A percentile compares a stretch with the other conserved stretches of the same genome.
These are phyloP conservation scores for Solanum hybrid DNA, from an alignment of 305 asterid genomes.

Conservation along the genomic window DNA sequence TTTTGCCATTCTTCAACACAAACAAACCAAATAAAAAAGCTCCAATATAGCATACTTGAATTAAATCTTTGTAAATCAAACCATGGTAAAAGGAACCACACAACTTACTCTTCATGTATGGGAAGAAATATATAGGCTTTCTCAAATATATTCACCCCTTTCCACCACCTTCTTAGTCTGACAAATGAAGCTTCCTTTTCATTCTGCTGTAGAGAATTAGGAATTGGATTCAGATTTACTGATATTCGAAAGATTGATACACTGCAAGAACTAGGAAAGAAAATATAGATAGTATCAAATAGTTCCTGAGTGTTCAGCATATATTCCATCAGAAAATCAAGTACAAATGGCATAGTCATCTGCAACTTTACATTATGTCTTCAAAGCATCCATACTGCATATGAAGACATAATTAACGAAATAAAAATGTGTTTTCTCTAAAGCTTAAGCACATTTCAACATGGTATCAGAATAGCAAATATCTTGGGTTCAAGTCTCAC, in stretches of 20 bases:
- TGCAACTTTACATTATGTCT: neutral
- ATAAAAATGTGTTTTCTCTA: neutral
- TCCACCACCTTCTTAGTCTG: slow-evolving; percentile 98
- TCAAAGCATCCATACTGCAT: neutral
- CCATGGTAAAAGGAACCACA: neutral
- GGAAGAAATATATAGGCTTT: slow-evolving; percentile 83
- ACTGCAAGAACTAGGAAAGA: neutral
- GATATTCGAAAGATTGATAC: neutral
- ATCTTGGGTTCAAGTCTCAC: neutral
- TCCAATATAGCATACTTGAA: neutral
- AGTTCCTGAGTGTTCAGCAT: neutral
- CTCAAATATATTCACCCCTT: slow-evolving; percentile 81
- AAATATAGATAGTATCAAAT: neutral
- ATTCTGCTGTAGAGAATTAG: slow-evolving; percentile 33
- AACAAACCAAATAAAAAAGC: neutral
- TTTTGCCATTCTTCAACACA: neutral
- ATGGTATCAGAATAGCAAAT: neutral
- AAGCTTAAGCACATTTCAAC: neutral
- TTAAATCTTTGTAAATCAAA: neutral
- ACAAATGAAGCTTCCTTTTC: slow-evolving; percentile 50
- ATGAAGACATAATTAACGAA: neutral
- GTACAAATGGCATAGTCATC: neutral
- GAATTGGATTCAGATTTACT: neutral
- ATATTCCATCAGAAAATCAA: neutral
- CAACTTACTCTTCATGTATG: slow-evolving; percentile 74